Evolutionary conservation across 169 alveolate species (phyloP).

Genomic region (Perkinsus olseni): DNA sequence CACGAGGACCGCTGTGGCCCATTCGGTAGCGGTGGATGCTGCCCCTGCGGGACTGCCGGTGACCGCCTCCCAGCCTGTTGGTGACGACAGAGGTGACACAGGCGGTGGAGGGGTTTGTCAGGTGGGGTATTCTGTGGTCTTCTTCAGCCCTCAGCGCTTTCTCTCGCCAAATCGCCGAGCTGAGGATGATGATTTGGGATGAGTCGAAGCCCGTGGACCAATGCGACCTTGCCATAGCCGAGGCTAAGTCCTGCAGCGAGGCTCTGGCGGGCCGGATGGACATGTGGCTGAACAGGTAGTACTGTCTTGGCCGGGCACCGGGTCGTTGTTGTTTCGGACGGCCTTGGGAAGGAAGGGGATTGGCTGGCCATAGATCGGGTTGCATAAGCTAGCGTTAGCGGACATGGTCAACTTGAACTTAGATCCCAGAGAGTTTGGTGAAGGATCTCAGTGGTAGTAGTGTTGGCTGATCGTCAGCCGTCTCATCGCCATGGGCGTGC

Average conservation of each 20-base stretch:
- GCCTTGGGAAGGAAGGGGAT: too few relatives aligned
- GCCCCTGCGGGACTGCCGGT: neutral
- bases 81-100: neutral
- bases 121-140: neutral
- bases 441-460: too few relatives aligned
- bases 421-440: too few relatives aligned
- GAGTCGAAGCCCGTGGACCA: neutral
- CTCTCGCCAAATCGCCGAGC: neutral
- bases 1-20: neutral
- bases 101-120: neutral
- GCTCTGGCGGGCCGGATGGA: neutral
- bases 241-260: neutral
- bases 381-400: too few relatives aligned
- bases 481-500: too few relatives aligned
- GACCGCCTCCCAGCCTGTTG: neutral
- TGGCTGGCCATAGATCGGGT: too few relatives aligned
- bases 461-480: too few relatives aligned
- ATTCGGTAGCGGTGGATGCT: neutral
- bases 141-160: neutral
- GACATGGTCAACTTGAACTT: too few relatives aligned
- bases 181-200: neutral
- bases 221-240: neutral
- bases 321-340: neutral
- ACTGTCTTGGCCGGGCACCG: neutral
- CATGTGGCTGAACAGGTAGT: neutral